phyloP scores from a whole-genome alignment of 441 rosid genomes.

The Gossypium davidsonii region DNA sequence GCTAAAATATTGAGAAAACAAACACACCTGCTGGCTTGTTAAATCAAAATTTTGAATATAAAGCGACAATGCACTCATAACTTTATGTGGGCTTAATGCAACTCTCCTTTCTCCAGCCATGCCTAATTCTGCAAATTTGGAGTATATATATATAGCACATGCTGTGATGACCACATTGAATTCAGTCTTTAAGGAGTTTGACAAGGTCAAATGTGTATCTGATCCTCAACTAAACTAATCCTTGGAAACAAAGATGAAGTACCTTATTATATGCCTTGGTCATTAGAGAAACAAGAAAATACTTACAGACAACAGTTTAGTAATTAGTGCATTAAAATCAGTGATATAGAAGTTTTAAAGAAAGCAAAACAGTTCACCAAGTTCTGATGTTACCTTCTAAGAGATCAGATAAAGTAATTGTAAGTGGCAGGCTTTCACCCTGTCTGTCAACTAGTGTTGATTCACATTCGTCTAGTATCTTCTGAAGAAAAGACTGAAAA shows the following conservation, averaged over 20 bases:
- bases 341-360: not conserved
- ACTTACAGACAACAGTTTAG: not conserved
- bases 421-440: constrained; percentile 52
- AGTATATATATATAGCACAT: not conserved
- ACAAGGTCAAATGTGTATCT: not conserved
- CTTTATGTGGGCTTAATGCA: constrained; percentile 52
- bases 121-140: constrained; percentile 40
- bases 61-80: constrained; percentile 64
- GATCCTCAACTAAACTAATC: constrained; percentile 1
- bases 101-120: constrained; percentile 29
- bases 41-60: constrained; percentile 60
- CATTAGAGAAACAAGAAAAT: not conserved
- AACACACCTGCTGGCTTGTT: constrained; percentile 68
- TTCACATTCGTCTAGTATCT: constrained; percentile 44
- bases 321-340: not conserved
- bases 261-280: not conserved
- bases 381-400: constrained; percentile 42
- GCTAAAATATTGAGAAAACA: constrained; percentile 7
- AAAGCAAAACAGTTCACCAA: not conserved
- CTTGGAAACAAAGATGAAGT: not conserved
- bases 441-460: constrained; percentile 27
- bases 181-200: constrained; percentile 7
- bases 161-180: not conserved
- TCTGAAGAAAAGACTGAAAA: constrained; percentile 55
- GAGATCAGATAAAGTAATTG: constrained; percentile 52